phyloP scores from a whole-genome alignment of 306 rosid genomes.

The Lotus japonicus region DNA sequence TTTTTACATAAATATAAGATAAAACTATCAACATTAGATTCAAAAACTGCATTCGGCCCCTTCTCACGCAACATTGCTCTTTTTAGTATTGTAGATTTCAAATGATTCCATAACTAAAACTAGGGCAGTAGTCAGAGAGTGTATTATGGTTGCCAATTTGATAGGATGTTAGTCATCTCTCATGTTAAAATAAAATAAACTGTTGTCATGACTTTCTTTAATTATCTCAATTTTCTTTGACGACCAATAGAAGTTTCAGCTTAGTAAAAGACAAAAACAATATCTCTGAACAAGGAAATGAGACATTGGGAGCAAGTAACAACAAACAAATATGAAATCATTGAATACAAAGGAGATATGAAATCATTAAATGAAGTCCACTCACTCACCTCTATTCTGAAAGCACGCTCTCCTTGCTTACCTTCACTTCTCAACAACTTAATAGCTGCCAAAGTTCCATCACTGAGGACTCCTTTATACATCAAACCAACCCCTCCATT shows the following conservation, averaged over 20 bases:
- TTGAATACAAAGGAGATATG: constrained; percentile 1
- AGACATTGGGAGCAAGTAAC: constrained; percentile 18
- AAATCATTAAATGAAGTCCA: constrained; percentile 38
- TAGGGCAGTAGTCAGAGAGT: background rate
- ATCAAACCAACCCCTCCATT: constrained; percentile 63
- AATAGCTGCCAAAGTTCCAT: constrained; percentile 80
- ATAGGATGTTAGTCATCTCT: constrained; percentile 12
- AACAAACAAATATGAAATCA: constrained; percentile 24
- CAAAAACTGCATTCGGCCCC: too few relatives aligned
- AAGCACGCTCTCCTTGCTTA: constrained; percentile 91
- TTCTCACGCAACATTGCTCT: too few relatives aligned
- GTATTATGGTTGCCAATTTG: constrained; percentile 12
- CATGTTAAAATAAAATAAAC: background rate
- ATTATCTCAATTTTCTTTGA: background rate
- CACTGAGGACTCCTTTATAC: constrained; percentile 67
- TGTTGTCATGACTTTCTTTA: background rate
- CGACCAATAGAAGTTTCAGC: constrained; percentile 21
- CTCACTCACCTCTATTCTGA: constrained; percentile 80
- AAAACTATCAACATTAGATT: too few relatives aligned
- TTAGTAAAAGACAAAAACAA: constrained; percentile 33
- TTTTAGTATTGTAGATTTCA: background rate
- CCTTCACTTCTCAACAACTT: constrained; percentile 63
- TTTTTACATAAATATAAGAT: too few relatives aligned
- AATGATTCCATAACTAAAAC: background rate
- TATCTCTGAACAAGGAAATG: constrained; percentile 19